Base-by-base conservation (phyloP, 2,329 filamentous ascomycete species). In the Botryotinia narcissicola region DNA sequence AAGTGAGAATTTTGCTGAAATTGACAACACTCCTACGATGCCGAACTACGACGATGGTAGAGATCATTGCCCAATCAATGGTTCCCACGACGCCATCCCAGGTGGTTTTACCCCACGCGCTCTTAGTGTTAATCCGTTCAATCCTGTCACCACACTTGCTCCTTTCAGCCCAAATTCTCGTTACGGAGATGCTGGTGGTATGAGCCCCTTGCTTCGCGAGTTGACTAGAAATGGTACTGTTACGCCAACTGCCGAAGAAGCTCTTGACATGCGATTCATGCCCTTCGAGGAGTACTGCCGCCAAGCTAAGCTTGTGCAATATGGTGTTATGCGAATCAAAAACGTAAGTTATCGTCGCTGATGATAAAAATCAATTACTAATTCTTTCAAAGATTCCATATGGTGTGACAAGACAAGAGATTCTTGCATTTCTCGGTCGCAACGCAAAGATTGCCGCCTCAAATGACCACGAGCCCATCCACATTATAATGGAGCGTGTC, bases 401-500 rank as follows among this genome's bases (percentile, higher is more conserved):
- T 75, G 81, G 82, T 25, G 85, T 86, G 66, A 86, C 83, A 37
- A 85, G 86, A 5, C 79, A 85, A 22, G 88, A 90, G 78, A 81
- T 91, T 29, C 83, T 89, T 71, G 88, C 88, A 1, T 88, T 90
- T 77, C 82, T 90, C 29, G 89, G 89, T 4, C 86, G 87, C 68
- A 89, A 87, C 76, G 85, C 87, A 35, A 86, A 84, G 73, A 84
- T 90, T 48, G 80, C 89, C 64, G 86, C 84, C 44, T 88, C 90
- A 74, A 79, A 78, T 2, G 78, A 81, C 16, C 83, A 87, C 9
- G 88, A 89, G 77, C 86, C 87, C 0, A 83, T 91, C 12, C 89
- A 90, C 74, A 89, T 90, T 75, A 88, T 90, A 76, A 90, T 90
- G 88, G 89, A 90, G 72, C 85, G 88, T n/a, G 84, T 86, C 35